Evolutionary conservation across 108 stramenopile genomes (phyloP).

Genomic region (Cyclotella choctawhatcheeana): DNA sequence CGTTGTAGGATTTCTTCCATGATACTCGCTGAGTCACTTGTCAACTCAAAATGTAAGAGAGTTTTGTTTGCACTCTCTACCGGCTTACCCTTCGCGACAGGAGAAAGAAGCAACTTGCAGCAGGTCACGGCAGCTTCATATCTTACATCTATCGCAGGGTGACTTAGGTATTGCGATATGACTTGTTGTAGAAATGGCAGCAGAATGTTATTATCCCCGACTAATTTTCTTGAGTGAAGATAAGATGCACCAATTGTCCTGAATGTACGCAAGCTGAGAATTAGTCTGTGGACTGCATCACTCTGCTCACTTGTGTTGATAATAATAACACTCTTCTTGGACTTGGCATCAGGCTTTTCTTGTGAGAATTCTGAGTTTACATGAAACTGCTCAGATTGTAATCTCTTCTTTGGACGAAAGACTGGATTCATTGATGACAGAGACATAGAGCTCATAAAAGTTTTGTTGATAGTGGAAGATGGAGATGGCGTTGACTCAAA

Average conservation of each 20-base stretch:
- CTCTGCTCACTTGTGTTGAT: conserved; percentile 66
- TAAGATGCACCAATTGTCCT: conserved; percentile 79
- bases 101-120: conserved; percentile 81
- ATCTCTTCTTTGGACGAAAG: conserved; percentile 25
- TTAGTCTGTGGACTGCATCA: conserved; percentile 62
- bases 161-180: conserved; percentile 72
- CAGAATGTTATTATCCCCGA: conserved; percentile 62
- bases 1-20: conserved; percentile 86
- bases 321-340: neutral
- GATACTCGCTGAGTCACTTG: conserved; percentile 63
- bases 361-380: conserved; percentile 5
- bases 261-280: conserved; percentile 87
- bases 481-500: neutral
- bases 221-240: conserved; percentile 60
- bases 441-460: conserved; percentile 32
- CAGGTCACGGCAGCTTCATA: conserved; percentile 84
- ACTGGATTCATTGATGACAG: conserved; percentile 36
- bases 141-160: conserved; percentile 81
- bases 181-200: conserved; percentile 89
- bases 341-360: neutral
- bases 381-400: conserved; percentile 10
- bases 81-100: too few species aligned
- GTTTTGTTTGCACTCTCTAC: too few species aligned
- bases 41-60: conserved; percentile 49
- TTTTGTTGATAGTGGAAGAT: conserved; percentile 20